Conservation (phyloP, 768 basidiomycete species). For the Suillus brevipes region DNA sequence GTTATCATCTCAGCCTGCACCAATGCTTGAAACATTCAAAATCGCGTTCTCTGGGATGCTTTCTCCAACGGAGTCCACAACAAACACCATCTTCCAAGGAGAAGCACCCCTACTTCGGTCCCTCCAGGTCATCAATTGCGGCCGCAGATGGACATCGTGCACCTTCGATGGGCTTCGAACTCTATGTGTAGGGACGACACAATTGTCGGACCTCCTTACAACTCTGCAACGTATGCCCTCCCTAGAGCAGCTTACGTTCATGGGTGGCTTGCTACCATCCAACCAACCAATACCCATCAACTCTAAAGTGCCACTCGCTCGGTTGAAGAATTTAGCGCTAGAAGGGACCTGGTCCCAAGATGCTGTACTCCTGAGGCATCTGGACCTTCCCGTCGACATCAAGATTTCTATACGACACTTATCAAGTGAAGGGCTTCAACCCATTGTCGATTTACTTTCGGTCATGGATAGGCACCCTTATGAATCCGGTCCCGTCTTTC, state of each 20-base stretch:
- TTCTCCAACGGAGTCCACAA: not conserved
- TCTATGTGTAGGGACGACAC: not conserved
- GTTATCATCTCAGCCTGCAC: not conserved
- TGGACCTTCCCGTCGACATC: not conserved
- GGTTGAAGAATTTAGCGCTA: not conserved
- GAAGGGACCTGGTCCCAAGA: not conserved
- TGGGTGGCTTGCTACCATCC: not conserved
- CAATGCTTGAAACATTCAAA: not conserved
- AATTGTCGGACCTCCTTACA: not conserved
- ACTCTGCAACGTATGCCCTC: not conserved
- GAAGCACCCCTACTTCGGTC: not conserved
- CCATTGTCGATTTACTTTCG: not conserved
- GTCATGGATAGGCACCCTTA: not conserved
- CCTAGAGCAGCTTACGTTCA: not conserved
- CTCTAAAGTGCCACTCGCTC: not conserved
- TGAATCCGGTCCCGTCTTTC: not conserved
- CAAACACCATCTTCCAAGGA: not conserved
- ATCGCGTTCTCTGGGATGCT: not conserved
- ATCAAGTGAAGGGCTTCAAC: not conserved
- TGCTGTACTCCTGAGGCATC: too few relatives aligned
- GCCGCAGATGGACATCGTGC: not conserved
- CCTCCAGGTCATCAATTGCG: not conserved
- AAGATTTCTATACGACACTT: not conserved
- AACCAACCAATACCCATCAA: not conserved
- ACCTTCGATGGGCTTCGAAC: not conserved